Base-by-base conservation (phyloP, 2,329 filamentous ascomycete species). In the Apiospora koreana region DNA sequence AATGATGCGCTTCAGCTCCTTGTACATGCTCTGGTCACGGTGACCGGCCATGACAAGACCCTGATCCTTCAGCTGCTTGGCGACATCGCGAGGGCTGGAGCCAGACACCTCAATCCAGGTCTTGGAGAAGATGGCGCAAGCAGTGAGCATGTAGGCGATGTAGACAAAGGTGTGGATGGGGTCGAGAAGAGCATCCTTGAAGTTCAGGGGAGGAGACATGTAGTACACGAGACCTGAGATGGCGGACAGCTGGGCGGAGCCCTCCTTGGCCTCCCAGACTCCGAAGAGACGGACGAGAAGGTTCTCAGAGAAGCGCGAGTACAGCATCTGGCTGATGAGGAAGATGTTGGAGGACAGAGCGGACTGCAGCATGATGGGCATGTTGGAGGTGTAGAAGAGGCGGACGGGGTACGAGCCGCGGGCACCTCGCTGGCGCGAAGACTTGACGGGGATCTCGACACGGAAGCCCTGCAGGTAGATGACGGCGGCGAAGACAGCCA, bases 321-420 rank as follows among this genome's bases (percentile, higher is more conserved):
- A 98, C 76, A 99, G 91, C 95, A 98, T 98, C 88, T 99, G 96
- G 82, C 93, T 96, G 86, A 99, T 94, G 75, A 99, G 88, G 91
- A 99, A 99, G 85, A 99, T 91, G 89, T 99, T 99, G 88, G 95
- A 98, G 76, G 94, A 97, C 76, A 99, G 91, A 77, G 96, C 96
- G 65, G 95, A 98, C 88, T 99, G 97, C 83, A 99, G 89, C 96
- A 99, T 99, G 86, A 99, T 99, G 81, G 96, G 96, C 97, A 99
- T 99, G 92, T 99, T 99, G 83, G 95, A 98, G 81, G 96, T 99
- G 88, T 99, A 99, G 91, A 99, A 99, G 72, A 99, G 93, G 80
- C 97, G 95, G 83, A 99, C 91, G 79, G 96, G 96, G 90, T 98
- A 99, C 50, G 95, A 97, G 80, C 95, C 97, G 79, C 96, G 95